These are phyloP conservation scores for Suillus fuscotomentosus DNA, from an alignment of 768 basidiomycete genomes.

Conservation along the genomic window DNA sequence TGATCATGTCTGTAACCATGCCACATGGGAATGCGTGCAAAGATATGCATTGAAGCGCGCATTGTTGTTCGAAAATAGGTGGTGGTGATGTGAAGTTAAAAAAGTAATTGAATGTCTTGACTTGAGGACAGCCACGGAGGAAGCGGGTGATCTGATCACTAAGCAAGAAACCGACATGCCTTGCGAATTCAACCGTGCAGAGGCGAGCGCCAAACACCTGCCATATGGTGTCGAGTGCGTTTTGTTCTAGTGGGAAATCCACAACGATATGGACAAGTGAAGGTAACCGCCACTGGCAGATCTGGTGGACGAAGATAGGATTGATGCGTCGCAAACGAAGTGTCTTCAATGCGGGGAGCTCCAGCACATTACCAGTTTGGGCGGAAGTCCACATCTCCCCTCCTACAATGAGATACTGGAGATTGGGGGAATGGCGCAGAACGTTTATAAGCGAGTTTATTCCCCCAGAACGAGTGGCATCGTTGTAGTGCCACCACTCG, in stretches of 20 bases:
- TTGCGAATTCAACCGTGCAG: constrained; percentile 56
- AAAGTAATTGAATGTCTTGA: constrained; percentile 56
- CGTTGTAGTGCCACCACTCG: constrained; percentile 65
- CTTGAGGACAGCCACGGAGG: constrained; percentile 43
- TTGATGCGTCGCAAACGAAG: constrained; percentile 52
- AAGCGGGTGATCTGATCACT: constrained; percentile 46
- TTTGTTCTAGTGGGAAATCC: constrained; percentile 42
- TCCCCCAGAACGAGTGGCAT: constrained; percentile 60
- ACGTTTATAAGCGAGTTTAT: constrained; percentile 60
- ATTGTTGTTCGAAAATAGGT: constrained; percentile 26
- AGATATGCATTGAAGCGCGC: constrained; percentile 42
- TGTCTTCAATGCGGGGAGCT: constrained; percentile 48
- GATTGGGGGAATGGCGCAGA: constrained; percentile 49
- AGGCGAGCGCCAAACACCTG: constrained; percentile 48
- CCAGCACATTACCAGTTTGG: constrained; percentile 24
- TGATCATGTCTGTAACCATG: constrained; percentile 35
- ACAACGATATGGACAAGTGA: constrained; percentile 49
- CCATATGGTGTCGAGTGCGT: constrained; percentile 47
- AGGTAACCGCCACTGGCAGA: constrained; percentile 52
- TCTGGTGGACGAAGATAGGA: constrained; percentile 48
- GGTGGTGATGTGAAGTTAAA: constrained; percentile 45
- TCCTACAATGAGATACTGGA: constrained; percentile 58
- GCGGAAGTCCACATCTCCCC: constrained; percentile 37
- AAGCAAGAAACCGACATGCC: constrained; percentile 51
- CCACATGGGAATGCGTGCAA: constrained; percentile 50